Evolutionary conservation across 1,139 yeast species (phyloP).

Genomic region (Nadsonia starkeyi-henricii): DNA sequence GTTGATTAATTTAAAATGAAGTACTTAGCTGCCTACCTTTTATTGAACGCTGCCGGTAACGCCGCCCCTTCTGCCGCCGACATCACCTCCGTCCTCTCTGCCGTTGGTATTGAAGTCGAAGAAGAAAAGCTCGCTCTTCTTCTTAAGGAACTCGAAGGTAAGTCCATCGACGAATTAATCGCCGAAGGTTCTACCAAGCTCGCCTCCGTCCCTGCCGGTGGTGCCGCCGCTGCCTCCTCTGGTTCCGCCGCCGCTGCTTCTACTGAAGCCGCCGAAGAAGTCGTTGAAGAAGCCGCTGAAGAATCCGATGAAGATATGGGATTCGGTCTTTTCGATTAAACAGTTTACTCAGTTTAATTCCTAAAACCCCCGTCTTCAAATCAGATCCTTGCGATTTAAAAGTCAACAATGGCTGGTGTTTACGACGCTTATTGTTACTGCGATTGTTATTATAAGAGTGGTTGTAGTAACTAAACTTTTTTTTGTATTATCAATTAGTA

Average conservation of each 20-base stretch:
- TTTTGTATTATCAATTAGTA: too few relatives aligned
- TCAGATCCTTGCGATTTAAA: not conserved
- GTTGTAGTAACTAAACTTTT: too few relatives aligned
- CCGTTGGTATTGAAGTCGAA: slow-evolving; percentile 94
- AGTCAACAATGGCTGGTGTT: not conserved
- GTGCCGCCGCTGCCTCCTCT: slow-evolving; percentile 61
- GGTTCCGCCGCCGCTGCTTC: slow-evolving; percentile 55
- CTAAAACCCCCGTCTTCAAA: not conserved
- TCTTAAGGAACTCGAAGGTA: slow-evolving; percentile 87
- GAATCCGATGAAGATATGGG: slow-evolving; percentile 24
- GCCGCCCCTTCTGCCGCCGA: slow-evolving; percentile 69
- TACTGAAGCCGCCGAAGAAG: slow-evolving; percentile 49
- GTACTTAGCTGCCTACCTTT: slow-evolving; percentile 36
- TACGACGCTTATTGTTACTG: not conserved
- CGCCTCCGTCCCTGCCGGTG: slow-evolving; percentile 96
- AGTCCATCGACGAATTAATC: slow-evolving; percentile 79
- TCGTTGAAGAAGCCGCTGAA: slow-evolving; percentile 15
- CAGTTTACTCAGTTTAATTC: not conserved
- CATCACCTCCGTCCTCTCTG: slow-evolving; percentile 74
- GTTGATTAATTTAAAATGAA: slow-evolving; percentile 19
- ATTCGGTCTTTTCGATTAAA: slow-evolving; percentile 24
- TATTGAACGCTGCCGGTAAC: slow-evolving; percentile 35
- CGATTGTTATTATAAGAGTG: not conserved
- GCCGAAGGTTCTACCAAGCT: slow-evolving; percentile 94
- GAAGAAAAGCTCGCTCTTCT: slow-evolving; percentile 75